phyloP scores from a whole-genome alignment of 345 rosid species.

The Arabis alpina region DNA sequence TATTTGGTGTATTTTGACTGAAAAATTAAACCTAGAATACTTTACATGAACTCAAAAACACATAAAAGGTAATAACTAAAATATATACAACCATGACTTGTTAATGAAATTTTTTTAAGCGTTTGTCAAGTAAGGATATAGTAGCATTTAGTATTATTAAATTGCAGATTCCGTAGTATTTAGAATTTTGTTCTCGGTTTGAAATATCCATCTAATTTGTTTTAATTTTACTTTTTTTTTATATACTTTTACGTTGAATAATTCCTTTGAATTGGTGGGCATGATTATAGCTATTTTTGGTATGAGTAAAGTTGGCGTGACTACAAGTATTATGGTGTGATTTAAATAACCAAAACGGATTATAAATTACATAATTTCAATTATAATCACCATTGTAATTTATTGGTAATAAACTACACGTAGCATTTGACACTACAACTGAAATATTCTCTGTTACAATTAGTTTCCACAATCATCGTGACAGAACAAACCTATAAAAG shows the following conservation, averaged over 20 bases:
- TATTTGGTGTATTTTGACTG: too few relatives aligned
- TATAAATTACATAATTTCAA: too few relatives aligned
- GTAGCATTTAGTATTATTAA: too few relatives aligned
- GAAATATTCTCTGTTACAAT: neutral
- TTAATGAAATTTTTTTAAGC: too few relatives aligned
- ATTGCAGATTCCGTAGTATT: neutral
- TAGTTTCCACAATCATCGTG: conserved; percentile 14
- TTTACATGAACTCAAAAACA: too few relatives aligned
- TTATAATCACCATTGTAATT: neutral
- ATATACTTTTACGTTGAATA: too few relatives aligned
- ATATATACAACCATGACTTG: neutral
- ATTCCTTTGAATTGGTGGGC: neutral
- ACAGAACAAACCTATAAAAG: neutral
- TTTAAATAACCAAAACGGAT: too few relatives aligned
- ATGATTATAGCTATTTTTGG: neutral
- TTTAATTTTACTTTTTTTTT: too few relatives aligned
- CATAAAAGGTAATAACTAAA: too few relatives aligned
- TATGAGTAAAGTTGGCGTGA: neutral
- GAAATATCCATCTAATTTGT: neutral
- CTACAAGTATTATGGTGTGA: neutral
- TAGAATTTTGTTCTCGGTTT: neutral
- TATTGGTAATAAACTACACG: neutral
- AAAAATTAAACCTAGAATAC: too few relatives aligned
- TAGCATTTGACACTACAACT: conserved; percentile 16
- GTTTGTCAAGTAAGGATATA: too few relatives aligned